Evolutionary conservation across 2,329 filamentous ascomycete genomes (phyloP).

Genomic region (Colletotrichum liriopes): DNA sequence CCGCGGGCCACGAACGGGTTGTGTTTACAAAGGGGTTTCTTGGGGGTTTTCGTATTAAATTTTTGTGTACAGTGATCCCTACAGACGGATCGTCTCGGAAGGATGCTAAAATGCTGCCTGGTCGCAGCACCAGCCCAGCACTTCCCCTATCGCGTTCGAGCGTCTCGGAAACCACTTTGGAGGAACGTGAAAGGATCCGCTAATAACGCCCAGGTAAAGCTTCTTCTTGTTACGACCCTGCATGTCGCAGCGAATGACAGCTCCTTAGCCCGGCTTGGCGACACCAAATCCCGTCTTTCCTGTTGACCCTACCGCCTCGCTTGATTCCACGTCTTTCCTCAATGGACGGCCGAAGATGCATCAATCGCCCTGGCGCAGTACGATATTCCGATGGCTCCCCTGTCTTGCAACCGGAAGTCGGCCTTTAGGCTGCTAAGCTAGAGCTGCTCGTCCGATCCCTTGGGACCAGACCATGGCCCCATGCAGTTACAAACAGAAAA

Average conservation of each 20-base stretch:
- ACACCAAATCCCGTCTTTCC: background rate
- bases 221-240: slow-evolving; percentile 20
- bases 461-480: background rate
- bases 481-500: background rate
- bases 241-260: slow-evolving; percentile 5
- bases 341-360: background rate
- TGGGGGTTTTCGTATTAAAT: no score
- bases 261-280: slow-evolving; percentile 13
- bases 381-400: background rate
- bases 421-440: background rate
- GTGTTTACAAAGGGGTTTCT: background rate
- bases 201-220: slow-evolving; percentile 11
- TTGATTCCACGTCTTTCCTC: background rate
- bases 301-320: background rate
- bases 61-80: background rate
- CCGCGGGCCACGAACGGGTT: background rate
- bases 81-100: background rate
- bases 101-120: background rate
- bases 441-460: slow-evolving; percentile 3
- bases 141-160: background rate
- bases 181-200: background rate
- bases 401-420: background rate
- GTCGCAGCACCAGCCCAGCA: background rate
- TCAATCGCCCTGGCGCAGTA: background rate
- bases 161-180: background rate